Evolutionary conservation across 805 yeast species (phyloP).

Genomic region (Ogataea trehaloabstinens): DNA sequence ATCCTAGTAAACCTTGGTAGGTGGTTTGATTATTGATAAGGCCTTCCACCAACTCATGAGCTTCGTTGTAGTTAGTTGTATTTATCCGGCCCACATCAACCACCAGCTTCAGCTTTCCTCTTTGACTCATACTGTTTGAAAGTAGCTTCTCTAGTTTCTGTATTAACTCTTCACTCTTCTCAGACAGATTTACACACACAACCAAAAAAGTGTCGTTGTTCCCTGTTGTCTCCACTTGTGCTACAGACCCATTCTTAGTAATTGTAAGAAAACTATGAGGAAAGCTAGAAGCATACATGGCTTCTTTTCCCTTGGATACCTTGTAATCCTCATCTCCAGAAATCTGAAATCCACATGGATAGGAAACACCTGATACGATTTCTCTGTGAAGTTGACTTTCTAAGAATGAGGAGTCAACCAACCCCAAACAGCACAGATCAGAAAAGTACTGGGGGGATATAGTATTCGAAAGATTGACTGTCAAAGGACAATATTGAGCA

Average conservation of each 20-base stretch:
- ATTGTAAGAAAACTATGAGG: slow-evolving; percentile 49
- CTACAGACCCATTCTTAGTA: slow-evolving; percentile 46
- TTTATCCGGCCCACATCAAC: slow-evolving; percentile 21
- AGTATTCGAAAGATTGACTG: slow-evolving; percentile 45
- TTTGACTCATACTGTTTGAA: background rate
- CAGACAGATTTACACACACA: slow-evolving; percentile 25
- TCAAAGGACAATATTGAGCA: slow-evolving; percentile 43
- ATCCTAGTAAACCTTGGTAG: slow-evolving; percentile 32
- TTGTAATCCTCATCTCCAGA: slow-evolving; percentile 17
- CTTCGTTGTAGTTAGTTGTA: slow-evolving; percentile 5
- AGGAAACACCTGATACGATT: slow-evolving; percentile 48
- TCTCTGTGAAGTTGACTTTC: slow-evolving; percentile 53
- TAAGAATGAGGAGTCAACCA: slow-evolving; percentile 40
- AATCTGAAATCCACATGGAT: slow-evolving; percentile 45
- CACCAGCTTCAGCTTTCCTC: slow-evolving; percentile 26
- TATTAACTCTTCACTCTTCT: background rate
- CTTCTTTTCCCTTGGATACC: slow-evolving; percentile 40
- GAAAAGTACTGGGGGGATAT: slow-evolving; percentile 50
- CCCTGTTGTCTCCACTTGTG: slow-evolving; percentile 49
- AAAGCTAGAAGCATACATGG: slow-evolving; percentile 41
- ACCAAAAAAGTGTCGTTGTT: slow-evolving; percentile 49
- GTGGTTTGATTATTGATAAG: slow-evolving; percentile 18
- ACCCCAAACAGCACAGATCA: slow-evolving; percentile 45
- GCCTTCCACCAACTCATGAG: slow-evolving; percentile 3
- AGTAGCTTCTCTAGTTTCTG: background rate